Percentiles rank a stretch among this genome's conserved stretches.
These are phyloP conservation scores for Nothomitra cinnamomea DNA, from an alignment of 2,329 filamentous ascomycete species.

Conservation along the genomic window DNA sequence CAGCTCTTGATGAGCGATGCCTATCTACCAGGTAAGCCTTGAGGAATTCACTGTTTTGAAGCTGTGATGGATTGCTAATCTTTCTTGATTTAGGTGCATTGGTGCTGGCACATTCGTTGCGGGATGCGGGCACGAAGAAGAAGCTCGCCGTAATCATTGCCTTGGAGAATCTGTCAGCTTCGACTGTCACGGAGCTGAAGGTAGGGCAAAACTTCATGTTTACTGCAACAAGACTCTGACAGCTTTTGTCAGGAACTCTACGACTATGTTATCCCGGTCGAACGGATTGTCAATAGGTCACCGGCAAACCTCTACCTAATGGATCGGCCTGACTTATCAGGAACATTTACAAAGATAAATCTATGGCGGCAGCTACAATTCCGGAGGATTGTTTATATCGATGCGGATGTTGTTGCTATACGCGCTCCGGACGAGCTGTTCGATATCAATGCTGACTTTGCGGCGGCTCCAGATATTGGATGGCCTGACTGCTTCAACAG, in stretches of 20 bases:
- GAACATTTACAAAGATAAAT: conserved; percentile 90
- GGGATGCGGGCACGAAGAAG: conserved; percentile 74
- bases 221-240: neutral
- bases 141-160: conserved; percentile 77
- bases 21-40: conserved; percentile 67
- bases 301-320: conserved; percentile 80
- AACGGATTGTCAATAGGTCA: conserved; percentile 57
- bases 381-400: conserved; percentile 82
- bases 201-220: conserved; percentile 26
- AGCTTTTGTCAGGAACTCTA: conserved; percentile 48
- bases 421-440: conserved; percentile 89
- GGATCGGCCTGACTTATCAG: conserved; percentile 77
- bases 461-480: conserved; percentile 80
- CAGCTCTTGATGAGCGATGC: conserved; percentile 84
- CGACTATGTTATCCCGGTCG: conserved; percentile 75
- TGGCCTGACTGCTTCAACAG: conserved; percentile 98
- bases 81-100: conserved; percentile 49
- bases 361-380: conserved; percentile 87
- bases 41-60: conserved; percentile 8
- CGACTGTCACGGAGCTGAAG: conserved; percentile 63
- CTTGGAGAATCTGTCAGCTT: conserved; percentile 56
- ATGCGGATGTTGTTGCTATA: conserved; percentile 83
- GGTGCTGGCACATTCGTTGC: conserved; percentile 84
- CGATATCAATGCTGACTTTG: conserved; percentile 40
- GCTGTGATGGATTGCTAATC: neutral